Percentiles rank a stretch among this genome's conserved stretches.
Conservation (phyloP, 2,329 filamentous ascomycete species). For the Tolypocladium amazonense region DNA sequence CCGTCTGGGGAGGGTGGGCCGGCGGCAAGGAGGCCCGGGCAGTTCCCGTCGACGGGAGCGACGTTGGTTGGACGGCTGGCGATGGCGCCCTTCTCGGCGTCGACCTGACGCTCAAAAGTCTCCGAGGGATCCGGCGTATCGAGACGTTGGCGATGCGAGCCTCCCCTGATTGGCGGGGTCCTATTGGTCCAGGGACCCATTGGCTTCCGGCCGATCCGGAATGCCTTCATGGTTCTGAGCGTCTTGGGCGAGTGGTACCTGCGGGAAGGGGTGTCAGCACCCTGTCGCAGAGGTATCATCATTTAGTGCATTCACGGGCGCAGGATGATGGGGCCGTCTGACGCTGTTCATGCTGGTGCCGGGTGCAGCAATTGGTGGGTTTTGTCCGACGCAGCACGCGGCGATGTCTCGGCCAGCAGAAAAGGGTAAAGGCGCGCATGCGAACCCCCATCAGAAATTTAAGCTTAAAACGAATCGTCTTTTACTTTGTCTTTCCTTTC, state of each 20-base stretch:
- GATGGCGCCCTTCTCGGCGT: constrained; percentile 4
- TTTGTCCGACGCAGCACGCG: background rate
- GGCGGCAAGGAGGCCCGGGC: background rate
- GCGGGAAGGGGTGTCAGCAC: constrained; percentile 9
- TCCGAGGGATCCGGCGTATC: constrained; percentile 5
- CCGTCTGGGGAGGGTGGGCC: background rate
- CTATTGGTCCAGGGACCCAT: constrained; percentile 45
- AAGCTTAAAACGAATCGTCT: background rate
- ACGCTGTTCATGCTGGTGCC: background rate
- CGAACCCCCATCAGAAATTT: background rate
- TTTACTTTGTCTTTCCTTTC: background rate
- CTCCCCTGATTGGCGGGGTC: constrained; percentile 47
- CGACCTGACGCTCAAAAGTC: constrained; percentile 4
- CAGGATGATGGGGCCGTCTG: background rate
- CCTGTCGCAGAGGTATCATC: background rate
- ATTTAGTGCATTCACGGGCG: background rate
- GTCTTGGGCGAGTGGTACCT: constrained; percentile 48
- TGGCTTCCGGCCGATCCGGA: constrained; percentile 47
- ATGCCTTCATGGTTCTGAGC: constrained; percentile 46
- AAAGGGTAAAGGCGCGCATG: background rate
- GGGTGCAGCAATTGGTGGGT: background rate
- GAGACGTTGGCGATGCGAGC: constrained; percentile 22
- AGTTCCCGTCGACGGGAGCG: background rate
- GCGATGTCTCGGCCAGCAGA: background rate
- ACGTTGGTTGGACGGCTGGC: background rate